Percentiles rank a stretch among this genome's conserved stretches.
Evolutionary conservation across 2,329 filamentous ascomycete species (phyloP).

Genomic region (Fusarium torreyae): DNA sequence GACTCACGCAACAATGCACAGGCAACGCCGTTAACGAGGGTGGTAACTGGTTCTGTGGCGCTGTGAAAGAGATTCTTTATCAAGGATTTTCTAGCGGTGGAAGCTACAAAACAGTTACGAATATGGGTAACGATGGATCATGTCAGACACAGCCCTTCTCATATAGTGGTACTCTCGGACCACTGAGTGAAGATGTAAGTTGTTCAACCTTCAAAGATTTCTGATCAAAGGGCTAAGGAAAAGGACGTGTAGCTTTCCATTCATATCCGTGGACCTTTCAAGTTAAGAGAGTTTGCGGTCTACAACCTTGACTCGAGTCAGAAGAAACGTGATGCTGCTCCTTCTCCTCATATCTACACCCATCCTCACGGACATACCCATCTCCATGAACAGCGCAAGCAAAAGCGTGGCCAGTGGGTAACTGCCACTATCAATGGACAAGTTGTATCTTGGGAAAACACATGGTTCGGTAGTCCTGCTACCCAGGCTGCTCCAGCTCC

Average conservation of each 20-base stretch:
- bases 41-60: slow-evolving; percentile 77
- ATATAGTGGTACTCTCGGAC: slow-evolving; percentile 75
- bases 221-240: not conserved
- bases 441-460: slow-evolving; percentile 71
- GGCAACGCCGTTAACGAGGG: slow-evolving; percentile 55
- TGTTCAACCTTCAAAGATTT: not conserved
- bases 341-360: slow-evolving; percentile 51
- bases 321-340: slow-evolving; percentile 49
- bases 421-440: slow-evolving; percentile 72
- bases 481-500: slow-evolving; percentile 38
- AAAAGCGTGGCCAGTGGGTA: slow-evolving; percentile 65
- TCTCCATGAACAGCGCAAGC: slow-evolving; percentile 61
- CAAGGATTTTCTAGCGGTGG: slow-evolving; percentile 72
- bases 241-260: slow-evolving; percentile 71
- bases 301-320: slow-evolving; percentile 68
- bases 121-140: slow-evolving; percentile 69
- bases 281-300: slow-evolving; percentile 77
- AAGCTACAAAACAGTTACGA: slow-evolving; percentile 74
- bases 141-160: slow-evolving; percentile 68
- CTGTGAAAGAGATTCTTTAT: slow-evolving; percentile 78
- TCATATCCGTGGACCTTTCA: slow-evolving; percentile 79
- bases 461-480: slow-evolving; percentile 58
- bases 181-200: slow-evolving; percentile 79
- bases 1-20: slow-evolving; percentile 55
- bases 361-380: slow-evolving; percentile 64